Conservation (phyloP, 345 rosid genomes). For the Brassica juncea region DNA sequence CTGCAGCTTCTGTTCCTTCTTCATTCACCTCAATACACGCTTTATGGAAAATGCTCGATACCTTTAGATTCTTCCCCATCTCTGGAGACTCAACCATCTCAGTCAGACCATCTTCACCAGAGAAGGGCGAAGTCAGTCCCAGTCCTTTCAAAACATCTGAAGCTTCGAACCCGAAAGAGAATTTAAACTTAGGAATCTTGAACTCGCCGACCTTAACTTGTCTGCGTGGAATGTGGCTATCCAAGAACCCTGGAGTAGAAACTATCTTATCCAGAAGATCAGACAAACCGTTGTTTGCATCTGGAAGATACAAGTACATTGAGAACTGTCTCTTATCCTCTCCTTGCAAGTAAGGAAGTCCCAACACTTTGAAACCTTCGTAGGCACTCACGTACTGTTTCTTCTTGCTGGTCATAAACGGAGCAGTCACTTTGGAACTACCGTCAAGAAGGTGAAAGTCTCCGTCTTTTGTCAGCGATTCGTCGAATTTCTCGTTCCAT, state of each 20-base stretch:
- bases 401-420: constrained; percentile 79
- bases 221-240: constrained; percentile 47
- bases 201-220: constrained; percentile 50
- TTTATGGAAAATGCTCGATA: constrained; percentile 61
- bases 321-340: constrained; percentile 65
- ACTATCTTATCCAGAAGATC: constrained; percentile 50
- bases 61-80: constrained; percentile 43
- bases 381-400: constrained; percentile 51
- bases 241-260: constrained; percentile 53
- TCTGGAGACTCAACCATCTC: constrained; percentile 61
- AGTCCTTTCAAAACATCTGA: constrained; percentile 50
- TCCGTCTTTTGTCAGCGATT: constrained; percentile 49
- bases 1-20: constrained; percentile 80
- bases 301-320: constrained; percentile 76
- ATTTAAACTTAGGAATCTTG: constrained; percentile 61
- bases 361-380: constrained; percentile 68
- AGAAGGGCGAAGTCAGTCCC: constrained; percentile 60
- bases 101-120: constrained; percentile 51
- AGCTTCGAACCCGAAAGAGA: constrained; percentile 62
- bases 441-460: constrained; percentile 72
- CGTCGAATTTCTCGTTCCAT: constrained; percentile 72
- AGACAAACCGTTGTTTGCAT: constrained; percentile 59
- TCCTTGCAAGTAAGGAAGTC: constrained; percentile 75
- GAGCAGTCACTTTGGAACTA: constrained; percentile 48
- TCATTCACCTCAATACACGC: constrained; percentile 71